Percentiles rank a stretch among this genome's conserved stretches.
Conservation (phyloP, 139 green algal genomes). For the Haematococcus sp. region DNA sequence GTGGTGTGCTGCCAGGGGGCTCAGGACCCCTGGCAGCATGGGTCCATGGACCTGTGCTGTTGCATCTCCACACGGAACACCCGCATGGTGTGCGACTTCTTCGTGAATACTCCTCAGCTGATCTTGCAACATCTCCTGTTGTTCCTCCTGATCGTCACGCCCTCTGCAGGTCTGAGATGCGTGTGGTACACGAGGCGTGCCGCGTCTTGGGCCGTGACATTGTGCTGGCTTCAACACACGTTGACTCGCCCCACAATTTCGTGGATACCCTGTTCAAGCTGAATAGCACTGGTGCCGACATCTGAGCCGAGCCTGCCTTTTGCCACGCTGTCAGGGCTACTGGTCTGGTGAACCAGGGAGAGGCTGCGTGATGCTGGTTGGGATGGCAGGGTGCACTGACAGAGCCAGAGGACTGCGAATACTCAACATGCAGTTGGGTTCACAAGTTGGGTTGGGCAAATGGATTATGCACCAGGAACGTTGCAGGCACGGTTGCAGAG, state of each 20-base stretch:
- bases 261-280: conserved; percentile 48
- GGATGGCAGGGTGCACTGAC: no score
- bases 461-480: no score
- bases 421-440: no score
- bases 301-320: no score
- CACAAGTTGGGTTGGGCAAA: no score
- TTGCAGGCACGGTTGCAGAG: no score
- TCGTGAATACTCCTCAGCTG: no score
- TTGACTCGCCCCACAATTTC: conserved; percentile 72
- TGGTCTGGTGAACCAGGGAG: no score
- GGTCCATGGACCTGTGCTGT: background rate
- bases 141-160: background rate
- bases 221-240: conserved; percentile 71
- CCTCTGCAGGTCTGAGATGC: conserved; percentile 60
- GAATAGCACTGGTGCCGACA: background rate
- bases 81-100: background rate
- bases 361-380: no score
- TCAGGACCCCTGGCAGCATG: background rate
- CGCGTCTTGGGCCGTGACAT: conserved; percentile 65
- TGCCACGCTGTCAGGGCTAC: no score
- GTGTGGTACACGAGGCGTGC: conserved; percentile 75
- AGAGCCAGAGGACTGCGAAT: no score
- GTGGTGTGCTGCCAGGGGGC: background rate
- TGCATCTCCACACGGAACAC: background rate
- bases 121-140: no score